Conservation (phyloP, 768 basidiomycete species). For the Collybia nuda region DNA sequence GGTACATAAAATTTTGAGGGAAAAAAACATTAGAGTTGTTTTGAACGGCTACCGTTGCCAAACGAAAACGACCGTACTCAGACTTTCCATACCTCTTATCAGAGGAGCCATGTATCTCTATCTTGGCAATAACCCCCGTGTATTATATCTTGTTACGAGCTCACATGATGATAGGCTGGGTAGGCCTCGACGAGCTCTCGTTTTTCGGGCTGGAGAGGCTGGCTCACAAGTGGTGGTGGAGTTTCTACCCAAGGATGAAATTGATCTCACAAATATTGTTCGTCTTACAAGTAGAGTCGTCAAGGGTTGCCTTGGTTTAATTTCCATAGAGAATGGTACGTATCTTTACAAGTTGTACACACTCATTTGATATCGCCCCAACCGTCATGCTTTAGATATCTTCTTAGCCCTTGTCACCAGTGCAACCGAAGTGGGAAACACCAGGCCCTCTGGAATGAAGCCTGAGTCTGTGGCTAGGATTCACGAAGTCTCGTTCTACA, state of each 20-base stretch:
- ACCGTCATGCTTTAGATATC: conserved; percentile 51
- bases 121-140: conserved; percentile 64
- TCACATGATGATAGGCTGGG: conserved; percentile 64
- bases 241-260: conserved; percentile 71
- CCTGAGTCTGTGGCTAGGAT: conserved; percentile 80
- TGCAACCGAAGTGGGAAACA: conserved; percentile 74
- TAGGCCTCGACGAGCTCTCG: conserved; percentile 59
- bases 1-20: too few species aligned
- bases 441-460: conserved; percentile 53
- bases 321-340: conserved; percentile 70
- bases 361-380: conserved; percentile 2
- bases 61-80: background rate
- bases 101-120: conserved; percentile 64
- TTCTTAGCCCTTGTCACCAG: conserved; percentile 84
- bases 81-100: background rate
- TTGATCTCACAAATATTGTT: conserved; percentile 65
- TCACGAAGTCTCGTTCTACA: conserved; percentile 87
- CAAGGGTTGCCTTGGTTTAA: conserved; percentile 84
- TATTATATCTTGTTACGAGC: conserved; percentile 72
- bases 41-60: conserved; percentile 2
- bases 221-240: conserved; percentile 79
- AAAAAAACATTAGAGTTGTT: too few species aligned
- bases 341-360: conserved; percentile 1
- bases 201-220: conserved; percentile 64
- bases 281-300: conserved; percentile 70